These are phyloP conservation scores for Agastache rugosa DNA, from an alignment of 257 asterid genomes.

Conservation along the genomic window DNA sequence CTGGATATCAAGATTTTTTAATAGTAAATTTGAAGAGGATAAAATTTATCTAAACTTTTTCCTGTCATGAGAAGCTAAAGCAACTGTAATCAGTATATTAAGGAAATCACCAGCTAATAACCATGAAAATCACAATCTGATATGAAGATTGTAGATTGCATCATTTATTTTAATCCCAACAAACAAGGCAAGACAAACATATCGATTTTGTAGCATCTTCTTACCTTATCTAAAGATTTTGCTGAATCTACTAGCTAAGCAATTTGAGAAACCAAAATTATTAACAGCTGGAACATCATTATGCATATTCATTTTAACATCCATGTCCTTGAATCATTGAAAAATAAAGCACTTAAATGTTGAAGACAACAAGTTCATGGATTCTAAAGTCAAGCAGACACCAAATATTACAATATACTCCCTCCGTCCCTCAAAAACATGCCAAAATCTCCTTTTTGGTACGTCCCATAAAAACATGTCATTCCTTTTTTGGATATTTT, in stretches of 20 bases:
- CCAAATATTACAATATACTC: neutral
- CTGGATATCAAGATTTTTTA: constrained; percentile 18
- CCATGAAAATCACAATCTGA: constrained; percentile 6
- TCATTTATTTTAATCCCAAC: neutral
- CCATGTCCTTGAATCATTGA: neutral
- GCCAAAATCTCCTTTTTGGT: too few species aligned
- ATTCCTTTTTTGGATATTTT: too few species aligned
- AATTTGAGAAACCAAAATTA: neutral
- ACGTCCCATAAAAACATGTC: too few species aligned
- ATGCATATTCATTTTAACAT: neutral
- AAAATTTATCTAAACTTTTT: neutral
- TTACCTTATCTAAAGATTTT: neutral
- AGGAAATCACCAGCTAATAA: constrained; percentile 1
- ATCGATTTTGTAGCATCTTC: constrained; percentile 1
- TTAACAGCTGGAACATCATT: constrained; percentile 14
- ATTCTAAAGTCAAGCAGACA: constrained; percentile 14
- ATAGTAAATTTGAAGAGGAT: constrained; percentile 4
- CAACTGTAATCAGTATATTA: neutral
- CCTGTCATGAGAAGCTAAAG: neutral
- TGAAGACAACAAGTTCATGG: neutral
- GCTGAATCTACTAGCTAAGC: constrained; percentile 10
- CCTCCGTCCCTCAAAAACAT: too few species aligned
- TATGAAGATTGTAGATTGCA: neutral
- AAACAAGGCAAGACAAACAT: constrained; percentile 21
- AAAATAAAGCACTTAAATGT: neutral